A percentile compares a stretch with the other conserved stretches of the same genome.
Evolutionary conservation across 148 eudicot genomes (phyloP).

Genomic region (Silene uniflora): DNA sequence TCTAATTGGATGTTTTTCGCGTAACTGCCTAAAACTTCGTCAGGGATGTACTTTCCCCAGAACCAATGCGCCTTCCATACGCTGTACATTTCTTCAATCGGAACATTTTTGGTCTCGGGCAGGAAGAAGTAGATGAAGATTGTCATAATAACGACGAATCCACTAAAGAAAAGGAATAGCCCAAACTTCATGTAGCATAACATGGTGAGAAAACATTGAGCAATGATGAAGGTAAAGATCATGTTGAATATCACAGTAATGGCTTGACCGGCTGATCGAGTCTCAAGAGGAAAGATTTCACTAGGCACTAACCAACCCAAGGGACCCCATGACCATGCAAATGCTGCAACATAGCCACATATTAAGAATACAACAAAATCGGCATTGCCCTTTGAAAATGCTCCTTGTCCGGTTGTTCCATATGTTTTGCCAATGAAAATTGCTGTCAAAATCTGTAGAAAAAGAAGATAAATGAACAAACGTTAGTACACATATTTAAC

Average conservation of each 20-base stretch:
- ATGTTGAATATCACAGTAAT: slow-evolving; percentile 37
- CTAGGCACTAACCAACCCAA: slow-evolving; percentile 39
- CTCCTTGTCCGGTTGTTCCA: slow-evolving; percentile 23
- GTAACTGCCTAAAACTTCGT: slow-evolving; percentile 22
- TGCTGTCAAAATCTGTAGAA: slow-evolving; percentile 22
- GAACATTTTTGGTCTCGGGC: slow-evolving; percentile 40
- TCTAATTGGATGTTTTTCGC: slow-evolving; percentile 22
- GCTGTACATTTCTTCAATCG: slow-evolving; percentile 44
- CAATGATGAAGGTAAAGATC: slow-evolving; percentile 38
- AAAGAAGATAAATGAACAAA: neutral
- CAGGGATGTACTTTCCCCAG: slow-evolving; percentile 44
- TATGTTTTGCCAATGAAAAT: slow-evolving; percentile 25
- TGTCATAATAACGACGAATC: slow-evolving; percentile 37
- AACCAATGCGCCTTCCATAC: slow-evolving; percentile 42
- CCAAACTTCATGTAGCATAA: slow-evolving; percentile 39
- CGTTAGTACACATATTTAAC: too few species aligned
- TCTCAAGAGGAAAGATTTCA: slow-evolving; percentile 43
- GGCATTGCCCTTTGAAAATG: slow-evolving; percentile 23
- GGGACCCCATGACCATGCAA: slow-evolving; percentile 54
- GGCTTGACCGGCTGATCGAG: slow-evolving; percentile 40
- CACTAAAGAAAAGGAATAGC: slow-evolving; percentile 38
- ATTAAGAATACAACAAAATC: slow-evolving; percentile 32
- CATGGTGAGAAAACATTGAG: slow-evolving; percentile 39
- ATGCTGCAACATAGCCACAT: slow-evolving; percentile 35
- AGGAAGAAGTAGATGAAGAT: slow-evolving; percentile 32